phyloP scores from a whole-genome alignment of 306 rosid species.

The Inga leiocalycina region DNA sequence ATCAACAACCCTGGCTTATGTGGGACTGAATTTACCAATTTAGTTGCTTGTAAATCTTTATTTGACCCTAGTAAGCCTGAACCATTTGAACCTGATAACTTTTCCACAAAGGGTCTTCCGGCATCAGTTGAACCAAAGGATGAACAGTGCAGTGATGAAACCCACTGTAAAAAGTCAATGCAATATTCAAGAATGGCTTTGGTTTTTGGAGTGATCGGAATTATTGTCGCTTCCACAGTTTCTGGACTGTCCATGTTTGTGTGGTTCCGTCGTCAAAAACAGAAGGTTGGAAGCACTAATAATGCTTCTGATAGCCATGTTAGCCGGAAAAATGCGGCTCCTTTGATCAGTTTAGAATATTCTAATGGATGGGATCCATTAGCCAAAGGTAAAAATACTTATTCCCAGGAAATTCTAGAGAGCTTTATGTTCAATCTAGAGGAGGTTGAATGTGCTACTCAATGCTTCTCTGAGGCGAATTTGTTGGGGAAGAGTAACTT shows the following conservation, averaged over 20 bases:
- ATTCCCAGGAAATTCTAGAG: slow-evolving; percentile 53
- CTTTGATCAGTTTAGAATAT: slow-evolving; percentile 84
- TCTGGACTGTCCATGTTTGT: slow-evolving; percentile 40
- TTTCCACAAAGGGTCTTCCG: slow-evolving; percentile 56
- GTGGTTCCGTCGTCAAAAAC: slow-evolving; percentile 53
- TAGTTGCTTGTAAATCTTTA: slow-evolving; percentile 52
- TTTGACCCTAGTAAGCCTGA: slow-evolving; percentile 66
- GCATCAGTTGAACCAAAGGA: slow-evolving; percentile 50
- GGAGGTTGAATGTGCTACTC: slow-evolving; percentile 86
- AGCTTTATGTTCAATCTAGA: slow-evolving; percentile 71
- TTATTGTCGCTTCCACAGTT: slow-evolving; percentile 38
- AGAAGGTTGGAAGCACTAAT: slow-evolving; percentile 52
- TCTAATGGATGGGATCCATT: slow-evolving; percentile 87
- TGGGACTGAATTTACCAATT: slow-evolving; percentile 62
- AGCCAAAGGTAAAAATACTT: slow-evolving; percentile 51
- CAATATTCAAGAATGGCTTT: slow-evolving; percentile 56
- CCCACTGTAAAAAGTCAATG: slow-evolving; percentile 50
- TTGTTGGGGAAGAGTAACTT: slow-evolving; percentile 62
- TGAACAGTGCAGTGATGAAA: slow-evolving; percentile 41
- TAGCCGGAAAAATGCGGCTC: slow-evolving; percentile 50
- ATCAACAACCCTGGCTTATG: slow-evolving; percentile 70
- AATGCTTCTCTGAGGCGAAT: slow-evolving; percentile 70
- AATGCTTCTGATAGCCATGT: slow-evolving; percentile 39
- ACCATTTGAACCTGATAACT: slow-evolving; percentile 62
- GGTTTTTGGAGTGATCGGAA: slow-evolving; percentile 54